phyloP scores from a whole-genome alignment of 192 early-diverging fungal species.

The Linderina pennispora region DNA sequence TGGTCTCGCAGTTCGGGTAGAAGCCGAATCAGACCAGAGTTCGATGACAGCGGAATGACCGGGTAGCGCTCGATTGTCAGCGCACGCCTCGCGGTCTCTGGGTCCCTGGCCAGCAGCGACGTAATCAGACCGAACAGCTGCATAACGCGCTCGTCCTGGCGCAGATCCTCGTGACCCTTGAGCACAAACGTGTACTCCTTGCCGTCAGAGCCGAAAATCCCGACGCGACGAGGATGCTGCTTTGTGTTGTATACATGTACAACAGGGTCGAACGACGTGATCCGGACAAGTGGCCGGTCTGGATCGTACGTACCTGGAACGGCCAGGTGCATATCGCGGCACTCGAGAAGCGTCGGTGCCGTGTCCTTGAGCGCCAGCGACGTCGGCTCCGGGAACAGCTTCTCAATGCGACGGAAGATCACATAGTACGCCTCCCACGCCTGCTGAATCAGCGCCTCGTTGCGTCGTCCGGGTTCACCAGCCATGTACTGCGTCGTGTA shows the following conservation, averaged over 20 bases:
- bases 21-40: slow-evolving; percentile 93
- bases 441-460: slow-evolving; percentile 77
- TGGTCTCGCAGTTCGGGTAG: slow-evolving; percentile 83
- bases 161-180: slow-evolving; percentile 95
- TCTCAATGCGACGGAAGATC: slow-evolving; percentile 70
- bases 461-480: slow-evolving; percentile 50
- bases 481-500: slow-evolving; percentile 67
- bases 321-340: slow-evolving; percentile 78
- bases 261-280: slow-evolving; percentile 71
- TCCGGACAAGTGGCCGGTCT: slow-evolving; percentile 74
- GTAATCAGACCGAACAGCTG: slow-evolving; percentile 97
- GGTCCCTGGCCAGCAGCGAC: slow-evolving; percentile 71
- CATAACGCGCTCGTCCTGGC: slow-evolving; percentile 98
- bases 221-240: slow-evolving; percentile 81
- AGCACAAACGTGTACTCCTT: slow-evolving; percentile 81
- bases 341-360: slow-evolving; percentile 80
- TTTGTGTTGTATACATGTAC: slow-evolving; percentile 85
- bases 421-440: slow-evolving; percentile 87
- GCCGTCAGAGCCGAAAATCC: slow-evolving; percentile 81
- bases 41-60: slow-evolving; percentile 90
- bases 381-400: slow-evolving; percentile 75
- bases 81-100: slow-evolving; percentile 87
- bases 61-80: slow-evolving; percentile 86
- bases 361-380: slow-evolving; percentile 79
- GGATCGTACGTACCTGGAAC: slow-evolving; percentile 84